phyloP scores from a whole-genome alignment of 2,329 filamentous ascomycete genomes.

The Pseudopithomyces chartarum region DNA sequence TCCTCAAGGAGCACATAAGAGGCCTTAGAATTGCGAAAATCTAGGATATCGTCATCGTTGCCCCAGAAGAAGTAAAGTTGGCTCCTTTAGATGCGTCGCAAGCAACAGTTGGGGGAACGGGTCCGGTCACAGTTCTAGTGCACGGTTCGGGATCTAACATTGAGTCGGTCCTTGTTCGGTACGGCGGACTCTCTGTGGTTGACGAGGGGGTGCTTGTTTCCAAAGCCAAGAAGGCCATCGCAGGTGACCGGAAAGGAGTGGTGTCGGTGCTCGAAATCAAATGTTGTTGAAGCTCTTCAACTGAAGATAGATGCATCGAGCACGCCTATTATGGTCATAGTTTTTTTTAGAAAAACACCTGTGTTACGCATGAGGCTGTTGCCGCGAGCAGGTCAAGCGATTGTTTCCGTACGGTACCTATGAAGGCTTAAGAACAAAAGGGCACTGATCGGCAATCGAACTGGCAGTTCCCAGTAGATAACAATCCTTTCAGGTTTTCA shows the following conservation, averaged over 20 bases:
- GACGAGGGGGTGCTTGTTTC: slow-evolving; percentile 15
- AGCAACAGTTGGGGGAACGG: slow-evolving; percentile 33
- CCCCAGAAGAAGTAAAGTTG: slow-evolving; percentile 37
- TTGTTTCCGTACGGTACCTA: too few species aligned
- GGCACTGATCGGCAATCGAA: too few species aligned
- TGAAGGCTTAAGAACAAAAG: too few species aligned
- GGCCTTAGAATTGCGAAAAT: slow-evolving; percentile 50
- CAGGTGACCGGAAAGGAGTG: slow-evolving; percentile 20
- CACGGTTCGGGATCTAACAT: slow-evolving; percentile 22
- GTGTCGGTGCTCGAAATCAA: slow-evolving; percentile 32
- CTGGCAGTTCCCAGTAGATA: too few species aligned
- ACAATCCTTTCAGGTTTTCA: too few species aligned
- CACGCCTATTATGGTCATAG: too few species aligned
- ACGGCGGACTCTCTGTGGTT: slow-evolving; percentile 15
- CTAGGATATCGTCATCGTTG: slow-evolving; percentile 47
- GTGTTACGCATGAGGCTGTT: too few species aligned
- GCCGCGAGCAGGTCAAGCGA: too few species aligned
- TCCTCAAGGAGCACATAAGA: slow-evolving; percentile 45
- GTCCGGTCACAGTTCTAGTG: slow-evolving; percentile 42
- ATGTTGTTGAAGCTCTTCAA: slow-evolving; percentile 18
- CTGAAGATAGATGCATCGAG: too few species aligned
- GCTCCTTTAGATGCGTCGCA: slow-evolving; percentile 47
- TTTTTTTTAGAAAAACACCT: too few species aligned
- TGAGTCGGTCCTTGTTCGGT: slow-evolving; percentile 21
- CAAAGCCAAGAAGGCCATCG: slow-evolving; percentile 16